Conservation (phyloP, 1,284 basidiomycete genomes). For the Filobasidium uniguttulatum region DNA sequence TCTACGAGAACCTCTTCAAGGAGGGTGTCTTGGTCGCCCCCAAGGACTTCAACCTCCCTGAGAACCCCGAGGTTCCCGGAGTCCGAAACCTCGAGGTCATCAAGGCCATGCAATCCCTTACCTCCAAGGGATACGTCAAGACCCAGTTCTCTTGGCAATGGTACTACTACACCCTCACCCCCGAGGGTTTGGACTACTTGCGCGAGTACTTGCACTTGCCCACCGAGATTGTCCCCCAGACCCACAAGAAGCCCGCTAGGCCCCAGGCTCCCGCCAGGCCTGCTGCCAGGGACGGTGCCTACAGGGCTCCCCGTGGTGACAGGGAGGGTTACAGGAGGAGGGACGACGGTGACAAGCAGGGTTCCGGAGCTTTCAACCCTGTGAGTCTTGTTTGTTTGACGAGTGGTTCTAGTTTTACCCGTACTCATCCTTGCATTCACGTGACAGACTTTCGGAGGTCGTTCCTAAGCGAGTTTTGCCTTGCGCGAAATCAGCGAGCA, state of each 20-base stretch:
- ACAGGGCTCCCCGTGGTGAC: slow-evolving; percentile 66
- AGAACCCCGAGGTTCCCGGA: slow-evolving; percentile 85
- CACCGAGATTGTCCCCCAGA: slow-evolving; percentile 80
- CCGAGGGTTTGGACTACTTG: slow-evolving; percentile 88
- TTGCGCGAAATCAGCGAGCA: no score
- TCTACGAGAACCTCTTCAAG: slow-evolving; percentile 98
- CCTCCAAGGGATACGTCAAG: slow-evolving; percentile 90
- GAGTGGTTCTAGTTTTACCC: no score
- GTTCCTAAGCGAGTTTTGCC: no score
- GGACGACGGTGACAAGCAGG: slow-evolving; percentile 49
- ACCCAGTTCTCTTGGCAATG: slow-evolving; percentile 95
- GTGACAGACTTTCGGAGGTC: no score
- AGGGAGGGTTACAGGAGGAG: slow-evolving; percentile 70
- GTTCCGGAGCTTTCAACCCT: slow-evolving; percentile 65
- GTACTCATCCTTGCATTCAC: no score
- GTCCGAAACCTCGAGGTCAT: slow-evolving; percentile 97
- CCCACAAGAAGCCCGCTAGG: slow-evolving; percentile 83
- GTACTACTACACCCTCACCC: slow-evolving; percentile 89
- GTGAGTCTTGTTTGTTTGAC: slow-evolving; percentile 3
- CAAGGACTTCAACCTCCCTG: slow-evolving; percentile 95
- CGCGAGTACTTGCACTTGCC: slow-evolving; percentile 90
- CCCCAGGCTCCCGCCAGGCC: slow-evolving; percentile 45
- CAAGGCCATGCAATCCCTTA: slow-evolving; percentile 97
- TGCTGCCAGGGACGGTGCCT: slow-evolving; percentile 59
- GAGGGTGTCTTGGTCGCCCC: slow-evolving; percentile 98